Evolutionary conservation across 768 basidiomycete genomes (phyloP), one percentile per base, ranked within the genome.

Genomic region (Rossbeevera mucosa): DNA sequence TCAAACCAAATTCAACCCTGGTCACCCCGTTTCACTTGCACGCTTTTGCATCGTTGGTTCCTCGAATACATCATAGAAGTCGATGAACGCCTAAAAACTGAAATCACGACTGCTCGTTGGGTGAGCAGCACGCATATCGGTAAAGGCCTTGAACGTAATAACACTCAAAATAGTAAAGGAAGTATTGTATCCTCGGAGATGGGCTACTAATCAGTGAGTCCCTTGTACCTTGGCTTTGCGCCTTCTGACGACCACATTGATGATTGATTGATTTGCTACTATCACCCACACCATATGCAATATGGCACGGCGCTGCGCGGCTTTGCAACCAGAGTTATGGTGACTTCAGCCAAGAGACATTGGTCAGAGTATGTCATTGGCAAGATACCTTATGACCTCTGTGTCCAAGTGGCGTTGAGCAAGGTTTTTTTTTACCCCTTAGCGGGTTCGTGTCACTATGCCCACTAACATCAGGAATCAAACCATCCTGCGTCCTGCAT

Each of bases 201-300:
- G 33, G 33, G n/a, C n/a, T 72, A 66, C 13, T 55, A 31, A 26
- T 63, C 60, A 0, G 72, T 73, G 43, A 64, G 66, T n/a, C 24
- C 68, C 70, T 0, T 53, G 26, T 7, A 64, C 62, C 1, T 42
- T 48, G 7, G 72, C 73, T 8, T 56, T 43, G 0, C 62, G 47
- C 2, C 42, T 18, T 24, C 65, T 67, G 6, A 55, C 51, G 40
- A 76, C 47, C 59, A 69, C 58, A 50, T 76, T 77, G 51, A 75
- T 62, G 49, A 73, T 57, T 14, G 71, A 73, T 24, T n/a, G 74
- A 75, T 59, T 77, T 76, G 18, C n/a, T 36, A 36, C n/a, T n/a
- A n/a, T n/a, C n/a, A n/a, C 71, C 69, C 47, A 71, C 64, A 44
- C 64, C 60, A 38, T 61, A 59, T 56, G 65, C 61, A 50, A 63